phyloP scores from a whole-genome alignment of 2,329 filamentous ascomycete species.

The Pyrenochaeta sp. region DNA sequence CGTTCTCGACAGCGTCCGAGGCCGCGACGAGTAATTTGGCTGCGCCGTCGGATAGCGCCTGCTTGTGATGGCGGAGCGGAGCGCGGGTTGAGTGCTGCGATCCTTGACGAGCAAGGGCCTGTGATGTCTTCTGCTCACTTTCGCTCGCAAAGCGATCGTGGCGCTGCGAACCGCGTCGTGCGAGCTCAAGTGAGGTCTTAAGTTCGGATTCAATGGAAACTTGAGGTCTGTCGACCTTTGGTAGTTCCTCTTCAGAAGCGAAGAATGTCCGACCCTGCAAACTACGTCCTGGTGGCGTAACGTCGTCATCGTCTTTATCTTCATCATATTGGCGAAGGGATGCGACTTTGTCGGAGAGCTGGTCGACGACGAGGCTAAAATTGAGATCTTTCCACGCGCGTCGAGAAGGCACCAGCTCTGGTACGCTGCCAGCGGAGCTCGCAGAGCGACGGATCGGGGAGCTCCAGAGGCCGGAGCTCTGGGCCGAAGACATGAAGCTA shows the following conservation, averaged over 20 bases:
- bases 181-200: constrained; percentile 36
- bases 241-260: constrained; percentile 33
- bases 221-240: constrained; percentile 9
- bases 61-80: constrained; percentile 38
- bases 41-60: constrained; percentile 44
- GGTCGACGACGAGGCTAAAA: constrained; percentile 42
- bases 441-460: constrained; percentile 47
- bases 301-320: constrained; percentile 39
- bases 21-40: constrained; percentile 38
- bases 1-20: constrained; percentile 9
- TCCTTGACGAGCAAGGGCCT: constrained; percentile 33
- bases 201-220: constrained; percentile 31
- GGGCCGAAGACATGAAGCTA: constrained; percentile 57
- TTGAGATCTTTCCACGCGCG: constrained; percentile 38
- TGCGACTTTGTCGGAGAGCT: constrained; percentile 44
- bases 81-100: constrained; percentile 25
- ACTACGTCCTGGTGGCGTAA: constrained; percentile 39
- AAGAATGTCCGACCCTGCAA: constrained; percentile 42
- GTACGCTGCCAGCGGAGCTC: constrained; percentile 50
- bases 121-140: constrained; percentile 28
- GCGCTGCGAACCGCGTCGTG: constrained; percentile 35
- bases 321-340: constrained; percentile 34
- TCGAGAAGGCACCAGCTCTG: constrained; percentile 49
- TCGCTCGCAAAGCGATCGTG: constrained; percentile 19
- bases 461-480: constrained; percentile 44